Base-by-base conservation (phyloP, 768 basidiomycete species). In the Tricholoma sp. region DNA sequence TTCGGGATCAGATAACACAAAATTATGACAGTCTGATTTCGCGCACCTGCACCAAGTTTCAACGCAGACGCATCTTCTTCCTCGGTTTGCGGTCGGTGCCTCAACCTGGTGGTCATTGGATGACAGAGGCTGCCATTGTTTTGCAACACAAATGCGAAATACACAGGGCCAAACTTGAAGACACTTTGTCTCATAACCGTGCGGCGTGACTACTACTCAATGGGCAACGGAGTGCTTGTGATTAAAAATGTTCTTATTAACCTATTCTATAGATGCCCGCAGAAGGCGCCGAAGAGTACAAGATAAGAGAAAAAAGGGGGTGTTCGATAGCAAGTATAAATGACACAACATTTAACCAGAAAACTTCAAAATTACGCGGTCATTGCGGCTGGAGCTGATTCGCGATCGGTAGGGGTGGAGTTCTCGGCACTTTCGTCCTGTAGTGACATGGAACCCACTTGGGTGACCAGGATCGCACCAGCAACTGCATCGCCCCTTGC, bases 21-120 rank as follows among this genome's bases (percentile, higher is more conserved):
- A 9, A 4, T 32, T 33, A 37, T 29, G 34, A 5, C 7, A 4
- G 31, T n/a, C n/a, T n/a, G n/a, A n/a, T 15, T 59, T 54, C 36
- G 29, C 58, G 45, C 57, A 86, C 89, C 90, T 62, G 83, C 72
- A 15, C 91, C 91, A 28, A 94, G 85, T 67, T 93, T 93, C 63
- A 94, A 71, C 15, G 85, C 83, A 12, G 91, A 82, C 0, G 91
- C 91, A 73, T 94, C 91, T 70, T 94, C 91, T 60, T 93, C 91
- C 64, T 94, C 91, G 11, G 74, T 73, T 18, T 79, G 73, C 18
- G 81, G 78, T 63, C 86, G 77, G 65, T 88, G 87, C 61, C 86
- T 81, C 53, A 87, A 73, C 65, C 84, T 76, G 28, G 84, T 80
- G 63, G 85, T 76, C 81, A 82, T 85, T 29, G 51, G 48, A 52